Percentiles rank a stretch among this genome's conserved stretches.
These are phyloP conservation scores for Onygenales sp. DNA, from an alignment of 2,329 filamentous ascomycete genomes.

Conservation along the genomic window DNA sequence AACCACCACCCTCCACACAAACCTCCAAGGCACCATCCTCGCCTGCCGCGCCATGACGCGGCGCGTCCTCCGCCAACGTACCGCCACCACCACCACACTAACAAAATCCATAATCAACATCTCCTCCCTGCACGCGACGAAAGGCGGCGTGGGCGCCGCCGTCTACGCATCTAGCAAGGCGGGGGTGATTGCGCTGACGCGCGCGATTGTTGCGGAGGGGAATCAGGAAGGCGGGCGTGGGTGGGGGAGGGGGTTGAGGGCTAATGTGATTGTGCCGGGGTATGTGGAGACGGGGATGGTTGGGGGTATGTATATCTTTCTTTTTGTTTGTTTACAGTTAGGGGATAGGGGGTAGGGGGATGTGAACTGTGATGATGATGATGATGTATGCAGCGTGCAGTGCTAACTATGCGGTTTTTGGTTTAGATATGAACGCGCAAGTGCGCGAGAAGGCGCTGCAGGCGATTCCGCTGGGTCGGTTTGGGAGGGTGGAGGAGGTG, in stretches of 20 bases:
- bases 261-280: constrained; percentile 73
- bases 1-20: constrained; percentile 54
- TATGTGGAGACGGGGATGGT: constrained; percentile 80
- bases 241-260: constrained; percentile 58
- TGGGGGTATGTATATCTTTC: constrained; percentile 42
- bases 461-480: constrained; percentile 55
- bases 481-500: constrained; percentile 61
- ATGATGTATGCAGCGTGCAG: too few species aligned
- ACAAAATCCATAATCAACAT: constrained; percentile 75
- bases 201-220: constrained; percentile 23
- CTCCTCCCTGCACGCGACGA: constrained; percentile 62
- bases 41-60: constrained; percentile 30
- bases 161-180: constrained; percentile 75
- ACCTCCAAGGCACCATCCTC: constrained; percentile 46
- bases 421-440: constrained; percentile 33
- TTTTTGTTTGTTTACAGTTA: background rate
- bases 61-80: constrained; percentile 19
- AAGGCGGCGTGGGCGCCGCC: constrained; percentile 60
- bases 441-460: constrained; percentile 24
- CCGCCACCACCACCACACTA: constrained; percentile 22
- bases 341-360: too few species aligned
- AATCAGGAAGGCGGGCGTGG: constrained; percentile 44
- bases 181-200: constrained; percentile 55
- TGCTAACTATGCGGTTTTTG: background rate
- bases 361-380: too few species aligned